phyloP scores from a whole-genome alignment of 2,329 filamentous ascomycete genomes.

The Botrytis fabae region DNA sequence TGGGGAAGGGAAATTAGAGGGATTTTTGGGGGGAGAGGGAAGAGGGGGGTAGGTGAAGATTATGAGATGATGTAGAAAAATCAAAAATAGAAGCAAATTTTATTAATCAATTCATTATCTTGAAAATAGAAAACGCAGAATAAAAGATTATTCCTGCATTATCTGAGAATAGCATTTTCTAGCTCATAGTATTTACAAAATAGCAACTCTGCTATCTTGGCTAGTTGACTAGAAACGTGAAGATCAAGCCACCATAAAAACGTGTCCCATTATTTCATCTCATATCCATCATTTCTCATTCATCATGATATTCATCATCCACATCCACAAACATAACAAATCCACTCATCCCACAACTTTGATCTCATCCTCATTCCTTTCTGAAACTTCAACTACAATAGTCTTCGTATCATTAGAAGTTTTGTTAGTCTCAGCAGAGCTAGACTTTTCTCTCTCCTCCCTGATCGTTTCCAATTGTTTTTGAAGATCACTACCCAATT shows the following conservation, averaged over 20 bases:
- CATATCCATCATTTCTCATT: slow-evolving; percentile 3
- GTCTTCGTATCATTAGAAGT: not conserved
- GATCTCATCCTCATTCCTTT: not conserved
- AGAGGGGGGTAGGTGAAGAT: not conserved
- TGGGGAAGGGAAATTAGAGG: not conserved
- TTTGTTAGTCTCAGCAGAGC: not conserved
- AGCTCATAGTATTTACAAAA: not conserved
- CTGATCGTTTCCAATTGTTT: slow-evolving; percentile 11
- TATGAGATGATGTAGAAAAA: not conserved
- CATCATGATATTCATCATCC: not conserved
- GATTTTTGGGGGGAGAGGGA: not conserved
- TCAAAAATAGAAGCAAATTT: too few species aligned
- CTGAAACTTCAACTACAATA: not conserved
- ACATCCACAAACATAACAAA: not conserved
- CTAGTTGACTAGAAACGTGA: not conserved
- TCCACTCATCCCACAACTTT: not conserved
- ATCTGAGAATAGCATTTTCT: not conserved
- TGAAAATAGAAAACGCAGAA: too few species aligned
- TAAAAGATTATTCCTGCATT: not conserved
- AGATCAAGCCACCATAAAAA: not conserved
- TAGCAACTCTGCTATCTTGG: not conserved
- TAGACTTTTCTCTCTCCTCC: slow-evolving; percentile 11
- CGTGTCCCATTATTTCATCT: not conserved
- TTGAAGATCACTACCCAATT: not conserved
- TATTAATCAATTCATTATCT: too few species aligned